Percentiles rank a stretch among this genome's conserved stretches.
Conservation (phyloP, 2,329 filamentous ascomycete genomes). For the Alternaria novae-zelandiae region DNA sequence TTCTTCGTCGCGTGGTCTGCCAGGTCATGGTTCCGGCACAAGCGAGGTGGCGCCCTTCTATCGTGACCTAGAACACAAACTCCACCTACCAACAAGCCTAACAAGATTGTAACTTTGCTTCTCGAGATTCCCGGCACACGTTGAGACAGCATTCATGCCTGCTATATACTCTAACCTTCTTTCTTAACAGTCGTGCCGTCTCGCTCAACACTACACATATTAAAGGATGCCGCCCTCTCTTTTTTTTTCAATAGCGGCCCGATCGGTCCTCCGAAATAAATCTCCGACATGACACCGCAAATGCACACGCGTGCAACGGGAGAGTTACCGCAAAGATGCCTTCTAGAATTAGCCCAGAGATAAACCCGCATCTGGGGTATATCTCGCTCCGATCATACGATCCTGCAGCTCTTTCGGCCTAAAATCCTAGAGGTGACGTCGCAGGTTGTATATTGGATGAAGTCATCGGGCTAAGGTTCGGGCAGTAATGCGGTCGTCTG, state of each 20-base stretch:
- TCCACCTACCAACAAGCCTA: background rate
- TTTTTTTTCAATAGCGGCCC: background rate
- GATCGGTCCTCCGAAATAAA: constrained; percentile 2
- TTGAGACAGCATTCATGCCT: background rate
- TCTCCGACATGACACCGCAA: constrained; percentile 11
- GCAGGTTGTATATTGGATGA: background rate
- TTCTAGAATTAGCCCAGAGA: background rate
- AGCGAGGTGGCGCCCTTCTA: constrained; percentile 10
- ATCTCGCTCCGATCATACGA: background rate
- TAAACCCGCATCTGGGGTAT: background rate
- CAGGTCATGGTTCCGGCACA: constrained; percentile 3
- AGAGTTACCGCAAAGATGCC: background rate
- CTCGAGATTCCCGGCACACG: background rate
- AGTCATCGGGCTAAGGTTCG: background rate
- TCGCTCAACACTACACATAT: background rate
- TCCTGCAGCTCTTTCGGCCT: background rate
- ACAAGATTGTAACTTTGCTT: background rate
- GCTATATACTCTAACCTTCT: background rate
- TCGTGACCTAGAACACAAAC: constrained; percentile 6
- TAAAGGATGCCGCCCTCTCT: background rate
- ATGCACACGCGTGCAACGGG: background rate
- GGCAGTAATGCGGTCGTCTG: background rate
- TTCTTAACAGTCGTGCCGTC: background rate
- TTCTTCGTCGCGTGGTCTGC: constrained; percentile 2
- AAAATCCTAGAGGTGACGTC: background rate